A percentile compares a stretch with the other conserved stretches of the same genome.
Conservation (phyloP, 2,329 filamentous ascomycete genomes). For the Penicillium corylophilum region DNA sequence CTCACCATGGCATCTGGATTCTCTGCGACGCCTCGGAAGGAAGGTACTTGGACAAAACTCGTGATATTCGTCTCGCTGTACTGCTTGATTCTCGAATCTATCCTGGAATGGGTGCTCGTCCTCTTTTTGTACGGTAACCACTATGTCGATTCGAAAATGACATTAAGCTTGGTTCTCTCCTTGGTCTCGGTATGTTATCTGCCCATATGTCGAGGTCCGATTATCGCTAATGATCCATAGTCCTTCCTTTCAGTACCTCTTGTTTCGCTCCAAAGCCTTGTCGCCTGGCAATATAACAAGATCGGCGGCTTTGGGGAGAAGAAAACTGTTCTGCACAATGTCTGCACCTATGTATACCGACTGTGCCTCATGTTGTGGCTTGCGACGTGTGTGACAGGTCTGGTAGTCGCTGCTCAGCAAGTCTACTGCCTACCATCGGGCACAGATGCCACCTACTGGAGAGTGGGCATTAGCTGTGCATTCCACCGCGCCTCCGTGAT, state of each 20-base stretch:
- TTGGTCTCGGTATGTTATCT: conserved; percentile 35
- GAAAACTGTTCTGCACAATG: conserved; percentile 32
- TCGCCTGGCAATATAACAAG: conserved; percentile 40
- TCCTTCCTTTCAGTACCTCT: conserved; percentile 39
- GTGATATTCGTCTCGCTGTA: conserved; percentile 39
- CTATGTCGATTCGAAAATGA: conserved; percentile 41
- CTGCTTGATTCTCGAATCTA: conserved; percentile 34
- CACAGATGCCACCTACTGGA: conserved; percentile 32
- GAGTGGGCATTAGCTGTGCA: conserved; percentile 36
- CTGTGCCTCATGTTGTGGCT: conserved; percentile 40
- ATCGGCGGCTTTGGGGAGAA: conserved; percentile 30
- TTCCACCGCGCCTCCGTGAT: conserved; percentile 37
- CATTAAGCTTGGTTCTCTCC: conserved; percentile 36
- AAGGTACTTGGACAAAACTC: conserved; percentile 36
- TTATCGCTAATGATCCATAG: conserved; percentile 19
- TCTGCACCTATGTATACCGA: conserved; percentile 37
- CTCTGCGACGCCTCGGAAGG: conserved; percentile 20
- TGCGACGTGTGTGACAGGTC: conserved; percentile 37
- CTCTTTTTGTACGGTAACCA: conserved; percentile 36
- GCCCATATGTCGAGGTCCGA: neutral
- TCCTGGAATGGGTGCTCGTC: conserved; percentile 36
- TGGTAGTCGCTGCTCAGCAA: conserved; percentile 39
- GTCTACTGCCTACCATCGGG: conserved; percentile 32
- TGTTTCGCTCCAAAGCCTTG: conserved; percentile 37
- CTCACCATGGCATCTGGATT: conserved; percentile 18